phyloP scores from a whole-genome alignment of 139 green algal genomes.

The Coccomyxa sp. region DNA sequence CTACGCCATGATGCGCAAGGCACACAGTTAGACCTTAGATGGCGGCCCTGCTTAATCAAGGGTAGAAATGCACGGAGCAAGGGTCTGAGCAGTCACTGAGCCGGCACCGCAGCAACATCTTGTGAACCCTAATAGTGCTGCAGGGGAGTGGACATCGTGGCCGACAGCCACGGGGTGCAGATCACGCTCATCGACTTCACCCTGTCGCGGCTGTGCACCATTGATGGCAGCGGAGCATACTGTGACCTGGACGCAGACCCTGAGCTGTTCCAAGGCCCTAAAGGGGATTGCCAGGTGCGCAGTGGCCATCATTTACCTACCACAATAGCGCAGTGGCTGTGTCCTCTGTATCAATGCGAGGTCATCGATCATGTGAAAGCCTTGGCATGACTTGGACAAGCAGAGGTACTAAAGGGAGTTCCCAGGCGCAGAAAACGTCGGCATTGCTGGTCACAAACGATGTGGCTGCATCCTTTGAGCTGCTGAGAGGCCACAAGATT shows the following conservation, averaged over 20 bases:
- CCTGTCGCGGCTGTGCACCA: slow-evolving; percentile 62
- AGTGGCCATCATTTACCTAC: not conserved
- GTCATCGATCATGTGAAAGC: not conserved
- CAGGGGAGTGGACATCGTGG: slow-evolving; percentile 32
- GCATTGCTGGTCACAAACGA: not conserved
- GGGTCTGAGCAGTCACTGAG: not conserved
- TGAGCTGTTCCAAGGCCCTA: slow-evolving; percentile 83
- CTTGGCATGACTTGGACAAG: too few species aligned
- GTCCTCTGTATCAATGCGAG: not conserved
- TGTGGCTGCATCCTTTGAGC: not conserved
- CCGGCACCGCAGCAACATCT: not conserved
- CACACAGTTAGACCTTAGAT: not conserved
- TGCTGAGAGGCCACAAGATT: not conserved
- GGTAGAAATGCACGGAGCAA: not conserved
- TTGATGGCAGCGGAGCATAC: slow-evolving; percentile 39
- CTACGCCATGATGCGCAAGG: not conserved
- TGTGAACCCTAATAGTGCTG: not conserved
- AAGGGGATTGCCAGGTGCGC: slow-evolving; percentile 77
- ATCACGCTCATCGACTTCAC: slow-evolving; percentile 89
- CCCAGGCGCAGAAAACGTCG: not conserved
- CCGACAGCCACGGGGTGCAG: slow-evolving; percentile 20
- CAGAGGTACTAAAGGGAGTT: not conserved
- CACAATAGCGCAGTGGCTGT: not conserved
- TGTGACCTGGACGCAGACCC: slow-evolving; percentile 76
- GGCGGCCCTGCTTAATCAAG: not conserved